These are phyloP conservation scores for Pyrenophora teres DNA, from an alignment of 2,329 filamentous ascomycete genomes.

Conservation along the genomic window DNA sequence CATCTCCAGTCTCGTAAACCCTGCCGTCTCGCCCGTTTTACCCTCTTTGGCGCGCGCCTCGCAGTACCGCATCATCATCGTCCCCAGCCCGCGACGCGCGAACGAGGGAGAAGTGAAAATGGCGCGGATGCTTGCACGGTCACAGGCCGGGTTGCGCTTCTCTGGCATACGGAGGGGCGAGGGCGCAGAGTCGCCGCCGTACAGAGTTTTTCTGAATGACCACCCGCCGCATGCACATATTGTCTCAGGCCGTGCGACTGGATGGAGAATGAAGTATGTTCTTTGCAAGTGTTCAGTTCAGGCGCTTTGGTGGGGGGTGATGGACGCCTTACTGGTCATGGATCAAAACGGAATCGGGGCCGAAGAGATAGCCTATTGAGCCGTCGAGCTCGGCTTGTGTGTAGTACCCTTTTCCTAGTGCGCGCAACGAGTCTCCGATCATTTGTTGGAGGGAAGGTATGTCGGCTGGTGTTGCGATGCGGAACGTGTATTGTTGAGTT, in stretches of 20 bases:
- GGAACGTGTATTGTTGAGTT: conserved; percentile 36
- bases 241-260: conserved; percentile 16
- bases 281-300: conserved; percentile 7
- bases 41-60: conserved; percentile 34
- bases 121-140: conserved; percentile 42
- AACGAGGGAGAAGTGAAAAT: conserved; percentile 43
- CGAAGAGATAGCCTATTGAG: conserved; percentile 45
- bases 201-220: conserved; percentile 44
- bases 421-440: conserved; percentile 37
- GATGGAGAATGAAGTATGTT: conserved; percentile 45
- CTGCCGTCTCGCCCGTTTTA: conserved; percentile 13
- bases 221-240: conserved; percentile 46
- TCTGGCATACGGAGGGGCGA: conserved; percentile 38
- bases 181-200: conserved; percentile 41
- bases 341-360: conserved; percentile 42
- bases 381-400: conserved; percentile 42
- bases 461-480: conserved; percentile 34
- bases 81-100: conserved; percentile 39
- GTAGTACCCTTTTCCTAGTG: conserved; percentile 35
- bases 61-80: conserved; percentile 48
- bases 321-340: conserved; percentile 30
- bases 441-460: conserved; percentile 38
- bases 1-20: conserved; percentile 42
- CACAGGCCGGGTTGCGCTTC: conserved; percentile 31
- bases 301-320: background rate